phyloP scores from a whole-genome alignment of 1,284 basidiomycete species.

The Exobasidium rhododendri region DNA sequence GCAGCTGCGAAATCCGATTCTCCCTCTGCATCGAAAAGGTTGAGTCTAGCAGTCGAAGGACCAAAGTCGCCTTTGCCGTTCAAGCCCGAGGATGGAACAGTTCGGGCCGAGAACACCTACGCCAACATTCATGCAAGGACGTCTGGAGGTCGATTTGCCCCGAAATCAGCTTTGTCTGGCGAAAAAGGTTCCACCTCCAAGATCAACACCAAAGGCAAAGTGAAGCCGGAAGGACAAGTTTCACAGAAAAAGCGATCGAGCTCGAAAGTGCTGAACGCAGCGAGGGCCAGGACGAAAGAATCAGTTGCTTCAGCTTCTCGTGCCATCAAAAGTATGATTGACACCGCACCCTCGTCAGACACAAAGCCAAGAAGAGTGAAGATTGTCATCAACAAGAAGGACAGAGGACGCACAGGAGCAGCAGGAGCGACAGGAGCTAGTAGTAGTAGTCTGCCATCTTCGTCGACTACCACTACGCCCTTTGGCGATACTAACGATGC shows the following conservation, averaged over 20 bases:
- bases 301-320: neutral
- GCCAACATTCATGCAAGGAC: slow-evolving; percentile 23
- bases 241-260: neutral
- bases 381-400: neutral
- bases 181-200: slow-evolving; percentile 9
- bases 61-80: neutral
- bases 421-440: no score
- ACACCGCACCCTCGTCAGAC: neutral
- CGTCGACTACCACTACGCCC: neutral
- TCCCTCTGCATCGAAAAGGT: neutral
- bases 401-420: neutral
- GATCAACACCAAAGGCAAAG: neutral
- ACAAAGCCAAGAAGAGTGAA: neutral
- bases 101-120: slow-evolving; percentile 13
- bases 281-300: slow-evolving; percentile 1
- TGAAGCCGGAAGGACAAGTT: neutral
- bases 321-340: neutral
- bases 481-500: neutral
- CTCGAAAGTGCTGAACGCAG: neutral
- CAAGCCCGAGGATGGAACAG: neutral
- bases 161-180: slow-evolving; percentile 16
- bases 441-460: neutral
- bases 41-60: neutral
- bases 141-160: slow-evolving; percentile 21
- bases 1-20: neutral